These are phyloP conservation scores for Plasmopara viticola DNA, from an alignment of 352 stramenopile genomes.

Conservation along the genomic window DNA sequence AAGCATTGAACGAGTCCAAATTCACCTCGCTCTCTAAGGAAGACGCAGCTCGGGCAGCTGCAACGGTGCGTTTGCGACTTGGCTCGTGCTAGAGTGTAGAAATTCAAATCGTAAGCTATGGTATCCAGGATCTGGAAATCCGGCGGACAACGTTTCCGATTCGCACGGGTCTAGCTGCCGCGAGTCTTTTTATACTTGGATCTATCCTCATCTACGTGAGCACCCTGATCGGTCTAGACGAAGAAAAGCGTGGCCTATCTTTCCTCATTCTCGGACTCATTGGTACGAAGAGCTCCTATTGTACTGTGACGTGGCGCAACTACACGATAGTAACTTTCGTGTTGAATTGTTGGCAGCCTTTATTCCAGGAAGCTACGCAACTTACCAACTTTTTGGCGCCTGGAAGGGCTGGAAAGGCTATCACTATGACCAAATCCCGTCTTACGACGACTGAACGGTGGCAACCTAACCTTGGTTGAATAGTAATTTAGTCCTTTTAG, in stretches of 20 bases:
- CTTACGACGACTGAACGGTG: slow-evolving; percentile 75
- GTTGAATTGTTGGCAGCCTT: slow-evolving; percentile 40
- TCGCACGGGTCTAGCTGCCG: slow-evolving; percentile 62
- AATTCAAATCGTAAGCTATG: background rate
- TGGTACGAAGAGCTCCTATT: slow-evolving; percentile 23
- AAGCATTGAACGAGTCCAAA: slow-evolving; percentile 25
- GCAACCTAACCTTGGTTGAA: no score
- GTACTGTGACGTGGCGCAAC: no score
- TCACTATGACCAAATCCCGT: slow-evolving; percentile 78
- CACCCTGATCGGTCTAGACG: slow-evolving; percentile 69
- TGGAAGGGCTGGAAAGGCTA: slow-evolving; percentile 84
- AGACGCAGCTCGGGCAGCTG: slow-evolving; percentile 5
- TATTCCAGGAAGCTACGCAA: slow-evolving; percentile 77
- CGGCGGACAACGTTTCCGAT: slow-evolving; percentile 59
- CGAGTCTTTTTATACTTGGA: slow-evolving; percentile 63
- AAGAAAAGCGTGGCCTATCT: slow-evolving; percentile 62
- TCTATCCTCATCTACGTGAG: slow-evolving; percentile 73
- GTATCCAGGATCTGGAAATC: slow-evolving; percentile 25
- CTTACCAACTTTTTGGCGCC: slow-evolving; percentile 67
- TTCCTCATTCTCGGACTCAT: slow-evolving; percentile 78
- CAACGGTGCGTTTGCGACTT: slow-evolving; percentile 15
- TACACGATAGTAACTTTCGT: no score
- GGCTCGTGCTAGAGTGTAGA: background rate
- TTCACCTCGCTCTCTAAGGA: slow-evolving; percentile 24
- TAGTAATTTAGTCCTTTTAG: no score